Evolutionary conservation across 331 rosid genomes (phyloP).

Genomic region (Saraca asoca): DNA sequence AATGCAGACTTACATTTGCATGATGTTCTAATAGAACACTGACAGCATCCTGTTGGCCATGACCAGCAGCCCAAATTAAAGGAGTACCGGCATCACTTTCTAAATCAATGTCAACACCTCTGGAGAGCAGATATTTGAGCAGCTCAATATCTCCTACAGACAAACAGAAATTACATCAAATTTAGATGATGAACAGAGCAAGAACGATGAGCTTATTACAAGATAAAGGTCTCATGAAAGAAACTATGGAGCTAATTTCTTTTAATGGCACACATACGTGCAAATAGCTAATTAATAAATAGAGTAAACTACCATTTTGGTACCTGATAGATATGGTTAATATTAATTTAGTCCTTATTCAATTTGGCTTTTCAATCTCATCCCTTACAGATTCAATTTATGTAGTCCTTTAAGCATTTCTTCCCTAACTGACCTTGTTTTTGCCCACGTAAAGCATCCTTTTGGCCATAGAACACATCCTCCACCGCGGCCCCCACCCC

Average conservation of each 20-base stretch:
- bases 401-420: no score
- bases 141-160: conserved; percentile 76
- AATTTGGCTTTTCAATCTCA: no score
- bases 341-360: no score
- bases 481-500: no score
- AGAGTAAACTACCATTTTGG: no score
- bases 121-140: conserved; percentile 68
- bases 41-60: conserved; percentile 76
- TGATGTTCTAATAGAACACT: conserved; percentile 64
- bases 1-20: conserved; percentile 65
- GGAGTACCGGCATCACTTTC: conserved; percentile 92
- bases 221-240: background rate
- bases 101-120: conserved; percentile 65
- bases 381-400: no score
- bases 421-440: no score
- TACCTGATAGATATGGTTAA: no score
- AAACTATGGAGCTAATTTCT: background rate
- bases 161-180: conserved; percentile 17
- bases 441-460: no score
- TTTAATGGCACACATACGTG: background rate
- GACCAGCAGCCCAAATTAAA: conserved; percentile 96
- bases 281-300: background rate
- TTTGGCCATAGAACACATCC: no score
- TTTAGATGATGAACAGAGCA: background rate
- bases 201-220: background rate